These are phyloP conservation scores for Aspergillus floridensis DNA, from an alignment of 2,329 filamentous ascomycete species.

Conservation along the genomic window DNA sequence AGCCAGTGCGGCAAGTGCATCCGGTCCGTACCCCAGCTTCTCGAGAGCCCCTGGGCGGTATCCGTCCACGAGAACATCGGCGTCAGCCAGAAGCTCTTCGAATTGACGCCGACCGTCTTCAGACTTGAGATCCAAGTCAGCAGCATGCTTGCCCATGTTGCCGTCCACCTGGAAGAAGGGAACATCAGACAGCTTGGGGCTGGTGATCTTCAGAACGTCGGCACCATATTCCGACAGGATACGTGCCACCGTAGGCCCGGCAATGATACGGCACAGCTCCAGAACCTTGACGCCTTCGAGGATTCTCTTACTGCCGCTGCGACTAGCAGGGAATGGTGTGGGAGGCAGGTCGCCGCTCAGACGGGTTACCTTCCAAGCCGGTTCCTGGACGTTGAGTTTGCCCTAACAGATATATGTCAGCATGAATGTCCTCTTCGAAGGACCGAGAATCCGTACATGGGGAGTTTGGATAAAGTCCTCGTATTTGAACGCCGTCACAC, in stretches of 20 bases:
- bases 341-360: constrained; percentile 28
- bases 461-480: constrained; percentile 58
- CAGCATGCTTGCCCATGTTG: constrained; percentile 68
- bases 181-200: constrained; percentile 65
- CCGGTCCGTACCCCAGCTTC: constrained; percentile 61
- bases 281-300: constrained; percentile 65
- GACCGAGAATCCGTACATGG: constrained; percentile 44
- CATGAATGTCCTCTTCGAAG: neutral
- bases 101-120: constrained; percentile 55
- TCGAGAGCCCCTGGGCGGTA: constrained; percentile 66
- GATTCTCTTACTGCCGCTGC: constrained; percentile 31
- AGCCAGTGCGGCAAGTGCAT: constrained; percentile 54
- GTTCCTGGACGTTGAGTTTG: constrained; percentile 35
- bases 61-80: constrained; percentile 67
- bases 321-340: constrained; percentile 30
- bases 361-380: constrained; percentile 35
- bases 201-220: constrained; percentile 69
- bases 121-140: constrained; percentile 62
- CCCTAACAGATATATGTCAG: constrained; percentile 19
- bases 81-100: constrained; percentile 58
- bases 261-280: constrained; percentile 71
- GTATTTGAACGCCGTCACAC: constrained; percentile 58
- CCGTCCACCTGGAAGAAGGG: constrained; percentile 71
- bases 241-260: constrained; percentile 67
- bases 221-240: constrained; percentile 70